Evolutionary conservation across 768 basidiomycete genomes (phyloP).

Genomic region (Suillus clintonianus): DNA sequence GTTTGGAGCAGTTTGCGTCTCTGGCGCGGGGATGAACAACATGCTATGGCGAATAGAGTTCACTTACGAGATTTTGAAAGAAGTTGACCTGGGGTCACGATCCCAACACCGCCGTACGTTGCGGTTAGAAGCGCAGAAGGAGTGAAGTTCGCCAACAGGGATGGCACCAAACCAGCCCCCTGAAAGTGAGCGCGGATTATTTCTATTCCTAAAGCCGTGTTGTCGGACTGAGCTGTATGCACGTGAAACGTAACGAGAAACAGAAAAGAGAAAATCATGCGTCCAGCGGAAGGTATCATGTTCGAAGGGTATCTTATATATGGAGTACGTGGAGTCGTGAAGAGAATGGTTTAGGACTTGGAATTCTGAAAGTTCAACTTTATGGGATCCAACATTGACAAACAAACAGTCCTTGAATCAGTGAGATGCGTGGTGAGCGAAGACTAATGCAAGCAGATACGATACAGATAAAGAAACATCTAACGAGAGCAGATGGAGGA

Average conservation of each 20-base stretch:
- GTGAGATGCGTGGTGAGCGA: conserved; percentile 6
- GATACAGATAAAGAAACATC: conserved; percentile 32
- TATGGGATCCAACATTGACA: conserved; percentile 1
- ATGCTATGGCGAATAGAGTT: neutral
- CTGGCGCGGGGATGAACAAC: conserved; percentile 34
- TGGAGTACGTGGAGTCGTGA: neutral
- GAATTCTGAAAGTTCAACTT: neutral
- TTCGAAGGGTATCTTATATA: conserved; percentile 1
- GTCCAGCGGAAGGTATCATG: neutral
- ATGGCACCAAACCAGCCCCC: conserved; percentile 61
- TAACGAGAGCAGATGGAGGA: conserved; percentile 23
- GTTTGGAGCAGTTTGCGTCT: conserved; percentile 54
- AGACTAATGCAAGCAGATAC: conserved; percentile 12
- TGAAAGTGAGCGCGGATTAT: conserved; percentile 71
- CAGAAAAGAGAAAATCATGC: conserved; percentile 24
- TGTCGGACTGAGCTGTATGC: conserved; percentile 44
- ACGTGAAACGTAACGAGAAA: conserved; percentile 8
- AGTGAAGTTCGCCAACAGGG: conserved; percentile 57
- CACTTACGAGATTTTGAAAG: conserved; percentile 59
- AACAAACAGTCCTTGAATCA: conserved; percentile 1
- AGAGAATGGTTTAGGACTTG: neutral
- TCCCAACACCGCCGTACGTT: conserved; percentile 49
- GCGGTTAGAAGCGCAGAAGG: conserved; percentile 61
- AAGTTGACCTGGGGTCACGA: conserved; percentile 57
- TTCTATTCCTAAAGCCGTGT: conserved; percentile 46